phyloP scores from a whole-genome alignment of 140 eudicot genomes.

The Stevia rebaudiana region DNA sequence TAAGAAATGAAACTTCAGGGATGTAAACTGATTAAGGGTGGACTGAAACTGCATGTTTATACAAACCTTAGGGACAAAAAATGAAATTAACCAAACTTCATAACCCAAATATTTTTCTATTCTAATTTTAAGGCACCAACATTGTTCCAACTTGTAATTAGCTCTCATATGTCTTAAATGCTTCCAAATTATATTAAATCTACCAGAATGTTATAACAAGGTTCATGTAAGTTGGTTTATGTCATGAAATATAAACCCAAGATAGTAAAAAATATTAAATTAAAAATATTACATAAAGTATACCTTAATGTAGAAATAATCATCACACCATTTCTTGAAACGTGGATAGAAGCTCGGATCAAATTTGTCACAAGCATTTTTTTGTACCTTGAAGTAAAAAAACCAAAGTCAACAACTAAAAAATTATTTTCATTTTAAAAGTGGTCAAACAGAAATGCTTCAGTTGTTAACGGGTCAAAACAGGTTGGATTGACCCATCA shows the following conservation, averaged over 20 bases:
- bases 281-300: neutral
- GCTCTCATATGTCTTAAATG: neutral
- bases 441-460: neutral
- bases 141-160: neutral
- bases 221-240: neutral
- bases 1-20: too few species aligned
- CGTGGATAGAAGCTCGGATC: conserved; percentile 88
- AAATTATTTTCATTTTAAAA: neutral
- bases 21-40: too few species aligned
- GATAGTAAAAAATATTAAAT: neutral
- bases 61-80: too few species aligned
- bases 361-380: conserved; percentile 91
- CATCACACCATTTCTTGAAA: conserved; percentile 99
- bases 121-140: neutral
- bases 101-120: neutral
- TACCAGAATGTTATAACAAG: neutral
- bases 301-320: conserved; percentile 95
- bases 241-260: neutral
- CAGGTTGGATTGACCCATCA: neutral
- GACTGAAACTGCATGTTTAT: too few species aligned
- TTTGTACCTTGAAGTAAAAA: conserved; percentile 63
- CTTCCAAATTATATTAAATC: neutral
- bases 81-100: neutral
- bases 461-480: neutral
- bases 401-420: conserved; percentile 11